Evolutionary conservation across 2,329 filamentous ascomycete genomes (phyloP), one percentile per base, ranked within the genome.

Genomic region (Eurotiales sp.): DNA sequence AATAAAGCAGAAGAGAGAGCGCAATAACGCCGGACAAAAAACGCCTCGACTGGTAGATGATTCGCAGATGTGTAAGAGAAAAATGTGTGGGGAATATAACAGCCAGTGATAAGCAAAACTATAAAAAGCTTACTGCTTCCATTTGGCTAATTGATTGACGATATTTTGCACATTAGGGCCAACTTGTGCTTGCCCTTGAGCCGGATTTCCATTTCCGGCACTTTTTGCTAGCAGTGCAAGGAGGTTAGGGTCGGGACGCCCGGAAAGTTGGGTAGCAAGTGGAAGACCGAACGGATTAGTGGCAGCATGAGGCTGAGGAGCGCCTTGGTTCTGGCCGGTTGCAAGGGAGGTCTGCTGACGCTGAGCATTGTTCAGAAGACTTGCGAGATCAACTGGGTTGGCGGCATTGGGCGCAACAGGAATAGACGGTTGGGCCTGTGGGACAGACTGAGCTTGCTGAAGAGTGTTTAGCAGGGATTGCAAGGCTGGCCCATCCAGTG

Each of bases 391-490:
- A 17, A 68, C 63, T 30, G 60, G 59, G 23, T 65, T 66, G 32
- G 64, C 56, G 12, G 69, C 61, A 53, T 65, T 67, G 15, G 62
- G 56, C 7, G 65, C 59, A 12, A 64, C 47, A 7, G 48, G 48
- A 25, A 70, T 67, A 23, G 68, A 61, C 22, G 63, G 67, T 42
- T 71, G 68, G 27, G 66, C 57, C 22, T 65, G 66, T 29, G 63
- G 54, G 10, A 70, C 64, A 30, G 72, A 70, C 17, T 72, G 68
- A 30, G 64, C 65, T 48, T 69, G 69, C 51, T 77, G 72, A 48
- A 90, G 77, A 8, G 82, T 79, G 15, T 82, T 77, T 5, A 91
- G 70, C 4, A 92, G 72, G 50, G 81, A 85, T 61, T 90, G 87
- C n/a, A 92, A 72, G 5, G 84, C 82, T 34, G 79, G 77, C 30